phyloP scores from a whole-genome alignment of 2,329 filamentous ascomycete species.

The Rhynchosporium agropyri region DNA sequence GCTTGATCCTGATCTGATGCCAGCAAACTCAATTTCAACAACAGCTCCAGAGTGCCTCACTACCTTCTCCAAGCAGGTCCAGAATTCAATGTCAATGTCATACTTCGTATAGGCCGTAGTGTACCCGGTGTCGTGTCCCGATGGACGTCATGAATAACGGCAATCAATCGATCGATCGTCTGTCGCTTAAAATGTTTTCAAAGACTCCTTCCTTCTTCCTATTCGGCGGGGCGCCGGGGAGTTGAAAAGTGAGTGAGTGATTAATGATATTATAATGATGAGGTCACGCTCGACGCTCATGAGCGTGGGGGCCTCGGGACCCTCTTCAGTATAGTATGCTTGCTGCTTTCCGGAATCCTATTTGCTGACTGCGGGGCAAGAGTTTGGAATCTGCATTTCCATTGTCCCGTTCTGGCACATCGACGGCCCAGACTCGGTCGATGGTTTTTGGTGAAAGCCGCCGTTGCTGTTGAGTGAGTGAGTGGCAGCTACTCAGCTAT shows the following conservation, averaged over 20 bases:
- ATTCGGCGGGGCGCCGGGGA: conserved; percentile 25
- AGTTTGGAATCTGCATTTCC: conserved; percentile 21
- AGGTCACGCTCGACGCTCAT: conserved; percentile 34
- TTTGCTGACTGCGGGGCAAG: conserved; percentile 37
- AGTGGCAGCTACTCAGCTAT: conserved; percentile 3
- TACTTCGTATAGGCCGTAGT: neutral
- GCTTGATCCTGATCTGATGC: conserved; percentile 15
- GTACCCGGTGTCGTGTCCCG: conserved; percentile 26
- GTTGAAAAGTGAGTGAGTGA: conserved; percentile 28
- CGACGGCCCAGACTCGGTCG: conserved; percentile 11
- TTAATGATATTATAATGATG: conserved; percentile 40
- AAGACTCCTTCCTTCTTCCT: neutral
- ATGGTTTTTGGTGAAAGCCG: neutral
- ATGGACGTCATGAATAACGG: conserved; percentile 26
- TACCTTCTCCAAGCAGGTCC: neutral
- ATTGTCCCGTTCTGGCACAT: conserved; percentile 32
- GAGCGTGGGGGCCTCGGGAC: conserved; percentile 33
- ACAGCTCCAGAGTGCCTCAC: conserved; percentile 5
- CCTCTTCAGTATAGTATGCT: conserved; percentile 14
- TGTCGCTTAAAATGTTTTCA: conserved; percentile 2
- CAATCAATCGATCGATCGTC: neutral
- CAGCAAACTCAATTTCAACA: conserved; percentile 29
- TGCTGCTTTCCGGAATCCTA: conserved; percentile 23
- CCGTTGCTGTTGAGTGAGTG: conserved; percentile 23
- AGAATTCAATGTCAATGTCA: neutral